phyloP scores from a whole-genome alignment of 768 basidiomycete species.

The Omphalotus guepiniiformis region DNA sequence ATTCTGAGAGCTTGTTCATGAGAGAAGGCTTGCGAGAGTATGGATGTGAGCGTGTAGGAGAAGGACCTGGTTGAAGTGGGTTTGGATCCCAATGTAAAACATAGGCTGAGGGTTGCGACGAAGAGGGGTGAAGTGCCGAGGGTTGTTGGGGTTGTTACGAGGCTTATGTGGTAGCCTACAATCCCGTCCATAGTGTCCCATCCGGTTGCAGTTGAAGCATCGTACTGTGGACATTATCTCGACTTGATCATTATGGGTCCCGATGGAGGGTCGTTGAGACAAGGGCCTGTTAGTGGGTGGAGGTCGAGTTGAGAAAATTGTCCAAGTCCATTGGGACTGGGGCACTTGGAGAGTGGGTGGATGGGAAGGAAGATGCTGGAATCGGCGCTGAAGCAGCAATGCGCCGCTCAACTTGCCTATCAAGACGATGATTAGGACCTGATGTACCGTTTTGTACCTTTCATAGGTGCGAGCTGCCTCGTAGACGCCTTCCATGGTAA shows the following conservation, averaged over 20 bases:
- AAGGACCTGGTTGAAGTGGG: not conserved
- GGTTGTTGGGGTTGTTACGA: too few relatives aligned
- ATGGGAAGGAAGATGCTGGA: not conserved
- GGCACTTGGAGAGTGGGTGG: not conserved
- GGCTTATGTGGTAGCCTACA: constrained; percentile 2
- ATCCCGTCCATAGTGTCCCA: constrained; percentile 11
- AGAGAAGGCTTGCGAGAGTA: not conserved
- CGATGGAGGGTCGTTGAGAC: too few relatives aligned
- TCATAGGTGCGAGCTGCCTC: constrained; percentile 12
- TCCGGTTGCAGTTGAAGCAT: constrained; percentile 12
- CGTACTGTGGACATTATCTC: constrained; percentile 4
- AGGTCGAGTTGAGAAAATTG: not conserved
- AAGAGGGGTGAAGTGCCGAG: too few relatives aligned
- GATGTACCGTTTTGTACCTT: too few relatives aligned
- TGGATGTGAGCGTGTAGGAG: not conserved
- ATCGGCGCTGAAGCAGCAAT: not conserved
- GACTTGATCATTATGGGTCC: too few relatives aligned
- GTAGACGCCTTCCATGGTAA: constrained; percentile 11
- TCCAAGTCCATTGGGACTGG: constrained; percentile 9
- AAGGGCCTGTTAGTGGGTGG: not conserved
- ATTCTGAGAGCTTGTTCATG: not conserved
- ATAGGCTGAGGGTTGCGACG: not conserved
- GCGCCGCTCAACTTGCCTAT: not conserved
- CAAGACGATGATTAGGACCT: not conserved
- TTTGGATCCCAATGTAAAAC: constrained; percentile 1